Evolutionary conservation across 305 asterid species (phyloP).

Genomic region (Rubia occidens): DNA sequence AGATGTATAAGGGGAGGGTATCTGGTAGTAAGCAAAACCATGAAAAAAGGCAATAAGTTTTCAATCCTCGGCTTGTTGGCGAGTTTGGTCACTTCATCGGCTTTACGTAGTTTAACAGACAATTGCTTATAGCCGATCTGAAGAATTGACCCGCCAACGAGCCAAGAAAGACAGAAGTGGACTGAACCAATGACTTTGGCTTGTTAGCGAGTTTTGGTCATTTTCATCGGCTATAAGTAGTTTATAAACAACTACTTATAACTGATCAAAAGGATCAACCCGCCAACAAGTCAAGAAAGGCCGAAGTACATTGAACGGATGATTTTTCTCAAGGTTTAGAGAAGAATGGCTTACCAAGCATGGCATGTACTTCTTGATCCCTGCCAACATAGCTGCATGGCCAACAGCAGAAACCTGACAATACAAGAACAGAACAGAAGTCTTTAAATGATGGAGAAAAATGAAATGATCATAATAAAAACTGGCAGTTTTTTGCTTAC

Average conservation of each 20-base stretch:
- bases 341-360: conserved; percentile 36
- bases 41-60: not conserved
- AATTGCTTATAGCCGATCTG: too few species aligned
- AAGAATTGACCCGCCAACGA: not conserved
- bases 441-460: not conserved
- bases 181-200: too few species aligned
- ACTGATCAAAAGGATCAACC: too few species aligned
- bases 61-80: not conserved
- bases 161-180: not conserved
- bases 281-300: not conserved
- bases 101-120: not conserved
- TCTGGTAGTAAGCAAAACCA: conserved; percentile 27
- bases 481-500: conserved; percentile 31
- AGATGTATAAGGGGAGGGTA: conserved; percentile 67
- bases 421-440: conserved; percentile 4
- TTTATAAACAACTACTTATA: too few species aligned
- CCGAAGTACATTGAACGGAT: too few species aligned
- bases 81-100: not conserved
- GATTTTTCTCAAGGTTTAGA: not conserved
- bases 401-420: conserved; percentile 71
- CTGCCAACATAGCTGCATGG: conserved; percentile 81
- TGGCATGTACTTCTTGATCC: conserved; percentile 62
- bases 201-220: too few species aligned
- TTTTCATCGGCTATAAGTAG: too few species aligned
- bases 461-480: not conserved